Conservation (phyloP, 1,284 basidiomycete genomes). For the Ceratobasidium sp. region DNA sequence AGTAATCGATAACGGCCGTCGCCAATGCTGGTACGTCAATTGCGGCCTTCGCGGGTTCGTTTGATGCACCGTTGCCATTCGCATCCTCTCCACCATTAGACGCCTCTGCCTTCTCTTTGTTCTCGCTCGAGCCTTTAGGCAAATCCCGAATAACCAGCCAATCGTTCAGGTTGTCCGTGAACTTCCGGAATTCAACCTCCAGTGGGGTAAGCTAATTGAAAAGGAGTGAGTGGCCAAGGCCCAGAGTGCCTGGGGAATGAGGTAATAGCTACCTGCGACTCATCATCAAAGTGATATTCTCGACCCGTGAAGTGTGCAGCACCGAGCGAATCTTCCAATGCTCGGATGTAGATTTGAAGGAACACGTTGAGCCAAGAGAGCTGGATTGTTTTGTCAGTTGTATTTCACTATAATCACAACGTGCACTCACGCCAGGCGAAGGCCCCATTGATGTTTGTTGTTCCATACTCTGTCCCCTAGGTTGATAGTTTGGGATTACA, state of each 20-base stretch:
- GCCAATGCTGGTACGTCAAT: constrained; percentile 66
- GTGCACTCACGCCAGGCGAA: constrained; percentile 67
- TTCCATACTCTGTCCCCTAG: constrained; percentile 65
- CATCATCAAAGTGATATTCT: constrained; percentile 70
- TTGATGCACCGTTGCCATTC: constrained; percentile 59
- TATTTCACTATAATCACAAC: constrained; percentile 19
- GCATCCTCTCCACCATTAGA: constrained; percentile 76
- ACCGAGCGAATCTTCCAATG: constrained; percentile 69
- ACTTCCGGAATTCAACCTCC: constrained; percentile 48
- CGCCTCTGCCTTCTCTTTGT: constrained; percentile 62
- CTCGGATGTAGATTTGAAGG: constrained; percentile 80
- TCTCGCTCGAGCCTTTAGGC: constrained; percentile 45
- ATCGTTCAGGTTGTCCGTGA: constrained; percentile 49
- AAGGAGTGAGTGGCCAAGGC: not conserved
- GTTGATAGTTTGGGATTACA: constrained; percentile 84
- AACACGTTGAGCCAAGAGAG: constrained; percentile 77
- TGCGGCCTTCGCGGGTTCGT: constrained; percentile 22
- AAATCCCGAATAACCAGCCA: constrained; percentile 47
- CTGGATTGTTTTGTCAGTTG: constrained; percentile 57
- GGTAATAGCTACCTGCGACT: constrained; percentile 55
- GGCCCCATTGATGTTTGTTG: constrained; percentile 77
- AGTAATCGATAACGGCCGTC: constrained; percentile 67
- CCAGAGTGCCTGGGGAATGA: not conserved
- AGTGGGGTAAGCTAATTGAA: constrained; percentile 24
- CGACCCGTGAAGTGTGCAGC: constrained; percentile 69